A percentile compares a stretch with the other conserved stretches of the same genome.
phyloP scores from a whole-genome alignment of 2,329 filamentous ascomycete genomes.

The Trichothecium sympodiale region DNA sequence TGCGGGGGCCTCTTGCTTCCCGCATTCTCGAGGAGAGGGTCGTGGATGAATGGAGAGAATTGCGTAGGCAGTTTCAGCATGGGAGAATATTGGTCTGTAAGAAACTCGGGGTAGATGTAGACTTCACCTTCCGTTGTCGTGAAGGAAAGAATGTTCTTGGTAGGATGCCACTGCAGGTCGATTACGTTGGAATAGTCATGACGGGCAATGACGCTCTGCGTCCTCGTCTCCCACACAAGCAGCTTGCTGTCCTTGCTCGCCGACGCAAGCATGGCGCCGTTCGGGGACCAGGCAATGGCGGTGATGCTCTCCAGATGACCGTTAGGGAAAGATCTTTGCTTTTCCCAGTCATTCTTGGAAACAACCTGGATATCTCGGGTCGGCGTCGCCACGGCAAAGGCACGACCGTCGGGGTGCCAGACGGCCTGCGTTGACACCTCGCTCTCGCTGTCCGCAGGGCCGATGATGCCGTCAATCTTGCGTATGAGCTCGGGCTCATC shows the following conservation, averaged over 20 bases:
- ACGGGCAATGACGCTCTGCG: constrained; percentile 68
- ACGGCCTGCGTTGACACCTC: constrained; percentile 64
- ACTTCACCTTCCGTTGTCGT: constrained; percentile 88
- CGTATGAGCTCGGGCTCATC: constrained; percentile 72
- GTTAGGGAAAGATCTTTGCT: constrained; percentile 66
- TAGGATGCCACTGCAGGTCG: constrained; percentile 83
- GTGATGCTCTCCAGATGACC: constrained; percentile 80
- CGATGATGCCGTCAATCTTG: constrained; percentile 79
- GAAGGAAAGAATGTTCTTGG: constrained; percentile 79
- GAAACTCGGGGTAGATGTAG: constrained; percentile 71
- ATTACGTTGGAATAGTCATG: constrained; percentile 76
- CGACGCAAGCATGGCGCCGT: constrained; percentile 74
- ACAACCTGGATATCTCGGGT: constrained; percentile 77
- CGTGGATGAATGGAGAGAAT: constrained; percentile 76
- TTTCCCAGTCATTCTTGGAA: constrained; percentile 82
- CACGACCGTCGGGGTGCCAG: constrained; percentile 92
- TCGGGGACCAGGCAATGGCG: constrained; percentile 84
- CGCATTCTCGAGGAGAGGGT: constrained; percentile 59
- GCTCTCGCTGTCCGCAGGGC: constrained; percentile 58
- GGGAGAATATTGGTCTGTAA: constrained; percentile 45
- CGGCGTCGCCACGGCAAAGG: constrained; percentile 76
- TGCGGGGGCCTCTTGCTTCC: constrained; percentile 49
- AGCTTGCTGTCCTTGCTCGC: constrained; percentile 59
- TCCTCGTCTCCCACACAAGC: constrained; percentile 80
- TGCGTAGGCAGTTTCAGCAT: constrained; percentile 51